Evolutionary conservation across 176 grass and related monocot genomes (phyloP).

Genomic region (Zoysia pacifica): DNA sequence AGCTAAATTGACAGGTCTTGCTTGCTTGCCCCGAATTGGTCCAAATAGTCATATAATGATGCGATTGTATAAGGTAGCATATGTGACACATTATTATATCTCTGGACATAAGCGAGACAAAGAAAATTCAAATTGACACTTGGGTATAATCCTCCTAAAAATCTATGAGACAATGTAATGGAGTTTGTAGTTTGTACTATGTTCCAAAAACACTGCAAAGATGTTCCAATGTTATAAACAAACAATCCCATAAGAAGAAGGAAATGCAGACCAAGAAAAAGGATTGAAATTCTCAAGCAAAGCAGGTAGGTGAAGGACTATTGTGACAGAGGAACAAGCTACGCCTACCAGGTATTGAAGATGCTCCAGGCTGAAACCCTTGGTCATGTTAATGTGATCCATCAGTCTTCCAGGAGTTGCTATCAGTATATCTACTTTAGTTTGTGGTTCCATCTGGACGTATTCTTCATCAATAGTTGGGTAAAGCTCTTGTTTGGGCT

Average conservation of each 20-base stretch:
- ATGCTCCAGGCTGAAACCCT: conserved; percentile 94
- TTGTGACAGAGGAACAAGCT: background rate
- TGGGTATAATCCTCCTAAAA: conserved; percentile 8
- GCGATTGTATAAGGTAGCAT: background rate
- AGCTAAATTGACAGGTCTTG: background rate
- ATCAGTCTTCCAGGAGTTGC: conserved; percentile 95
- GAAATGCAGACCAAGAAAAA: background rate
- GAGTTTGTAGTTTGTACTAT: background rate
- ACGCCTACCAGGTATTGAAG: conserved; percentile 82
- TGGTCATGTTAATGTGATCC: conserved; percentile 95
- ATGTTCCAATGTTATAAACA: conserved; percentile 12
- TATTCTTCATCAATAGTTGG: conserved; percentile 69
- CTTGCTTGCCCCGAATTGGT: background rate
- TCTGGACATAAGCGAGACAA: background rate
- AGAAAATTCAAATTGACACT: background rate
- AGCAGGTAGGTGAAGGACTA: conserved; percentile 1
- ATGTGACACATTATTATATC: background rate
- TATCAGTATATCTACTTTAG: conserved; percentile 90
- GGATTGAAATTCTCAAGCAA: background rate
- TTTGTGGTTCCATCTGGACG: conserved; percentile 70
- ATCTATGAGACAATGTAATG: background rate
- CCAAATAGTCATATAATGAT: background rate
- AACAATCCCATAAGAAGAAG: background rate
- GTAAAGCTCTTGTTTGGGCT: conserved; percentile 61
- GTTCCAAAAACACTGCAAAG: background rate